phyloP scores from a whole-genome alignment of 2,329 filamentous ascomycete genomes.

The Claviceps arundinis region DNA sequence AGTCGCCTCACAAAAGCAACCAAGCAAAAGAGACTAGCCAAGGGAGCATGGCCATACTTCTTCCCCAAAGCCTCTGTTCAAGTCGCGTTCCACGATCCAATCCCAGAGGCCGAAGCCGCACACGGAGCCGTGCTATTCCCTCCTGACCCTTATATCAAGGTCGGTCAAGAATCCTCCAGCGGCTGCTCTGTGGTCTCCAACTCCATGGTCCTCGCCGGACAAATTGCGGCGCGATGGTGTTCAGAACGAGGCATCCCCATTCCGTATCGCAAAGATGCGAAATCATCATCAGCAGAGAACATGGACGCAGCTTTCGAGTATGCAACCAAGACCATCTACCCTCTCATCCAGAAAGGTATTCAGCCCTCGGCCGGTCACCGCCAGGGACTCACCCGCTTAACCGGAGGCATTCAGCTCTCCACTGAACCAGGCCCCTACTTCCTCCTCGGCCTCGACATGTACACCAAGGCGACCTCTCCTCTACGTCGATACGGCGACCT shows the following conservation, averaged over 20 bases:
- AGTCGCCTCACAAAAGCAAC: slow-evolving; percentile 34
- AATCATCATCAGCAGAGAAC: slow-evolving; percentile 22
- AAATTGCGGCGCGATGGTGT: slow-evolving; percentile 50
- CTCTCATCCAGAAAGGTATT: slow-evolving; percentile 17
- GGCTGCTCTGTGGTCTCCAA: slow-evolving; percentile 23
- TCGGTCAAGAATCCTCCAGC: slow-evolving; percentile 17
- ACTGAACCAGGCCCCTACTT: slow-evolving; percentile 41
- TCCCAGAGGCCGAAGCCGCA: slow-evolving; percentile 7
- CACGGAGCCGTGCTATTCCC: slow-evolving; percentile 14
- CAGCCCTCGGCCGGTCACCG: slow-evolving; percentile 19
- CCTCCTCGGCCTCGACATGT: slow-evolving; percentile 44
- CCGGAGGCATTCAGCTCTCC: slow-evolving; percentile 38
- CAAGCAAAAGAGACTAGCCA: slow-evolving; percentile 26
- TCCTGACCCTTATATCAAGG: slow-evolving; percentile 38
- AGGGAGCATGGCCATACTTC: slow-evolving; percentile 37
- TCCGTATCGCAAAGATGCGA: slow-evolving; percentile 41
- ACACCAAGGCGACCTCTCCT: slow-evolving; percentile 51
- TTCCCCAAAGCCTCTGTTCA: slow-evolving; percentile 27
- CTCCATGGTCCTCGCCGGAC: slow-evolving; percentile 48
- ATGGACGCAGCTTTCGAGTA: slow-evolving; percentile 22
- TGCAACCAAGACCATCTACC: slow-evolving; percentile 22
- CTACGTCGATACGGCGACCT: slow-evolving; percentile 52
- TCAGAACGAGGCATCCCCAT: slow-evolving; percentile 41
- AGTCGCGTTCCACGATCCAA: slow-evolving; percentile 27
- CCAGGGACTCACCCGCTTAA: slow-evolving; percentile 17